Evolutionary conservation across 1,139 yeast genomes (phyloP).

Genomic region (Pichiaceae sp.): DNA sequence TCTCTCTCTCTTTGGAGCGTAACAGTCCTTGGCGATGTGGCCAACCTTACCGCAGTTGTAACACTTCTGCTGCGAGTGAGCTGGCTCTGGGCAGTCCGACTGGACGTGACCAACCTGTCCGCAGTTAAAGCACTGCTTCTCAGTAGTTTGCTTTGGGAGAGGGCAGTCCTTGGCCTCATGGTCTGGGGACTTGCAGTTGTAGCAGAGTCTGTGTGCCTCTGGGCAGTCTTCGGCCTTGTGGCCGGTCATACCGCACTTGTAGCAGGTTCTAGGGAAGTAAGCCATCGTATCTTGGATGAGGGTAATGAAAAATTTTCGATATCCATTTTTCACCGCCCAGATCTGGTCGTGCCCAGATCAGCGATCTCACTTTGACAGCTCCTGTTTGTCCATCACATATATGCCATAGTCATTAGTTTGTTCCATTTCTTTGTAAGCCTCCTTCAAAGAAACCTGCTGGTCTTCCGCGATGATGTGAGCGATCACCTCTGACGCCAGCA

Average conservation of each 20-base stretch:
- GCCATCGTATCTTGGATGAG: slow-evolving; percentile 1
- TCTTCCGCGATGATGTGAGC: slow-evolving; percentile 44
- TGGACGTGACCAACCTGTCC: slow-evolving; percentile 66
- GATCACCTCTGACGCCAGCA: slow-evolving; percentile 57
- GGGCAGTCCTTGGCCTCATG: slow-evolving; percentile 87
- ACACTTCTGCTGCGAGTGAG: slow-evolving; percentile 42
- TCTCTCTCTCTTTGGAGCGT: slow-evolving; percentile 20
- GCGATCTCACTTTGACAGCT: neutral
- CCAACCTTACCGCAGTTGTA: slow-evolving; percentile 85
- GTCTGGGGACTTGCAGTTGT: slow-evolving; percentile 88
- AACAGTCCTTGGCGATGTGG: slow-evolving; percentile 73
- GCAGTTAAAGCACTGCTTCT: slow-evolving; percentile 82
- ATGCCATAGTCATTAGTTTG: slow-evolving; percentile 51
- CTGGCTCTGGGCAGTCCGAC: slow-evolving; percentile 54
- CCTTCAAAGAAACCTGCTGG: slow-evolving; percentile 26
- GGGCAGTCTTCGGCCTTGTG: slow-evolving; percentile 86
- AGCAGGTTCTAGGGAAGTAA: slow-evolving; percentile 71
- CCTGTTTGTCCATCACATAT: slow-evolving; percentile 32
- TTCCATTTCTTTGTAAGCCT: slow-evolving; percentile 38
- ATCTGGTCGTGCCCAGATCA: neutral
- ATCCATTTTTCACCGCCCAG: neutral
- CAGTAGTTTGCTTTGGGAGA: slow-evolving; percentile 72
- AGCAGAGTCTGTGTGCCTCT: slow-evolving; percentile 78
- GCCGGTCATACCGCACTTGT: slow-evolving; percentile 89
- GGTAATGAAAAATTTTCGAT: neutral